Percentiles rank a stretch among this genome's conserved stretches.
phyloP scores from a whole-genome alignment of 257 asterid species.

The Linderniella brevidens region DNA sequence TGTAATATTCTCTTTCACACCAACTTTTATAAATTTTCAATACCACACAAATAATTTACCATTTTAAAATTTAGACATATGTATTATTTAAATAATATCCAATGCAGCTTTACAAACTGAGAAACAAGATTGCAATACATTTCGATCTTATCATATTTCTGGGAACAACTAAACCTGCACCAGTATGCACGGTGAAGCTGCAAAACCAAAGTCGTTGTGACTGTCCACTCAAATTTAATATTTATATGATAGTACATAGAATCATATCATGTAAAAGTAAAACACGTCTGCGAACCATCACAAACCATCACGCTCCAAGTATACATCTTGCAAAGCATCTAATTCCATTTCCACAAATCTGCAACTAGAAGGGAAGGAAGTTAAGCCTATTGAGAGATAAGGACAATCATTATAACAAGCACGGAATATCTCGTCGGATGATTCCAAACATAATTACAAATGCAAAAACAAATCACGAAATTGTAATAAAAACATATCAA shows the following conservation, averaged over 20 bases:
- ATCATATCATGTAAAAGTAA: background rate
- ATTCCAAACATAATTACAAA: too few relatives aligned
- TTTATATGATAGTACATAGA: background rate
- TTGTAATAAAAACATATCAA: too few relatives aligned
- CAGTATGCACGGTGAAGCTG: conserved; percentile 80
- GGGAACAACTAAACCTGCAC: conserved; percentile 85
- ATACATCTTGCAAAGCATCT: conserved; percentile 84
- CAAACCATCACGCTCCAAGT: conserved; percentile 55
- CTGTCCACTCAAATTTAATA: too few relatives aligned
- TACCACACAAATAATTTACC: too few relatives aligned
- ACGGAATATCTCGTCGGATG: too few relatives aligned
- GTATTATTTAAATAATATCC: too few relatives aligned
- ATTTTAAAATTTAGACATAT: too few relatives aligned
- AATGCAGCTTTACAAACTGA: background rate
- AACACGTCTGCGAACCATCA: conserved; percentile 17
- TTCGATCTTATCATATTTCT: conserved; percentile 76
- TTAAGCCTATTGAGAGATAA: background rate
- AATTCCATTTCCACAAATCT: conserved; percentile 98
- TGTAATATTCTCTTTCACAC: too few relatives aligned
- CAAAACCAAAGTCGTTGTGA: background rate
- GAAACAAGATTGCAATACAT: conserved; percentile 28
- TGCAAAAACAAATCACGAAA: too few relatives aligned
- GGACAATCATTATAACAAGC: too few relatives aligned
- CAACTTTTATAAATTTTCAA: too few relatives aligned
- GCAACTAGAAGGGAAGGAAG: conserved; percentile 8